phyloP scores from a whole-genome alignment of 1,139 yeast genomes.

The Pichiaceae sp. region DNA sequence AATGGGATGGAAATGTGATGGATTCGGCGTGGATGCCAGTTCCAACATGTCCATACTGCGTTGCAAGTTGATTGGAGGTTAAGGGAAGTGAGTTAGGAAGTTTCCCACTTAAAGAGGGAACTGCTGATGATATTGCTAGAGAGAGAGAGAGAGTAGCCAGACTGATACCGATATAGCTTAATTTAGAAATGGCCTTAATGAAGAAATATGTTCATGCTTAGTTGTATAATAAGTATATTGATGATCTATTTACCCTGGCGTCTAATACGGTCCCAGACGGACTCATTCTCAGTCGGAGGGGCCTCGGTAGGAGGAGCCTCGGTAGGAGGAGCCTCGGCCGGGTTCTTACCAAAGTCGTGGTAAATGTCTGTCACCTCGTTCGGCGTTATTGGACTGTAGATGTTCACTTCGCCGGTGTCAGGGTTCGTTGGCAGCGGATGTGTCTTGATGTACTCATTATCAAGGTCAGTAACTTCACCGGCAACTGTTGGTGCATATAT shows the following conservation, averaged over 20 bases:
- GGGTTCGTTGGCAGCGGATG: not conserved
- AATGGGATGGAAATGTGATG: no score
- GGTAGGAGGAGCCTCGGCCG: not conserved
- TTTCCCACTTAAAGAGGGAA: no score
- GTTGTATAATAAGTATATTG: no score
- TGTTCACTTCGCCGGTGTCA: not conserved
- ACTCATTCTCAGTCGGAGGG: constrained; percentile 2
- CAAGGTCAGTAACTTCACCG: constrained; percentile 5
- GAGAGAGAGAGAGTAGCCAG: no score
- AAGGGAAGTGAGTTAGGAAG: no score
- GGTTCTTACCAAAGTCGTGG: not conserved
- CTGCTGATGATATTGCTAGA: no score
- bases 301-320: not conserved
- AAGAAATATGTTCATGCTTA: no score
- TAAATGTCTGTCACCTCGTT: not conserved
- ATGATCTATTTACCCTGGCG: constrained; percentile 2
- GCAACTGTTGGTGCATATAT: not conserved
- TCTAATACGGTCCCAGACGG: constrained; percentile 12
- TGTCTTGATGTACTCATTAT: constrained; percentile 9
- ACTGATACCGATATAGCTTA: no score
- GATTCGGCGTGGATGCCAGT: no score
- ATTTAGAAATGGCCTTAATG: no score
- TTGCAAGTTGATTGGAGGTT: no score
- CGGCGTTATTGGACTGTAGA: not conserved
- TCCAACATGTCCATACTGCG: no score